Percentiles rank a stretch among this genome's conserved stretches.
Conservation (phyloP, 1,139 yeast genomes). For the Arxiozyma slooffiae region DNA sequence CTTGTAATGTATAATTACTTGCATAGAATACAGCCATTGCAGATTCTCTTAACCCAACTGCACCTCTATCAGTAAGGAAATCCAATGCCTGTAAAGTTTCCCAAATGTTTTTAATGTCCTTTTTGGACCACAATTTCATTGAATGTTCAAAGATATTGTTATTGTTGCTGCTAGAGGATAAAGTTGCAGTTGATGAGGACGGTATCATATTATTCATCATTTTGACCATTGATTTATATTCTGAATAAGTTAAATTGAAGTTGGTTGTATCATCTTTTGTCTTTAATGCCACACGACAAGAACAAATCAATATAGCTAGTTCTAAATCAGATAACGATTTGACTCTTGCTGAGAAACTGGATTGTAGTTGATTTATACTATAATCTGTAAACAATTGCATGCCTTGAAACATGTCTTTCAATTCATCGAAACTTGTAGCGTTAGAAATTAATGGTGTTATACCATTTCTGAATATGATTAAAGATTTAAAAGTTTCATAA, state of each 20-base stretch:
- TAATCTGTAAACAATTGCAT: constrained; percentile 18
- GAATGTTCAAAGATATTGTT: constrained; percentile 32
- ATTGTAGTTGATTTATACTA: constrained; percentile 21
- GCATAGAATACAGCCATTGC: constrained; percentile 30
- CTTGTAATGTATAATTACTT: constrained; percentile 27
- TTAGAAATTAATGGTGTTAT: constrained; percentile 37
- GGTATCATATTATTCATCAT: constrained; percentile 39
- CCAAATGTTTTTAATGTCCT: constrained; percentile 47
- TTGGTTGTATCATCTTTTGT: constrained; percentile 48
- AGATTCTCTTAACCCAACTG: constrained; percentile 25
- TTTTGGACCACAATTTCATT: constrained; percentile 41
- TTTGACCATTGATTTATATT: constrained; percentile 53
- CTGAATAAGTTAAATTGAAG: constrained; percentile 69
- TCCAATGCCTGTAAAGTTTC: constrained; percentile 30
- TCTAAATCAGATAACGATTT: constrained; percentile 59
- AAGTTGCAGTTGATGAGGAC: constrained; percentile 28
- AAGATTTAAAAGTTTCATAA: constrained; percentile 52
- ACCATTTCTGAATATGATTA: constrained; percentile 46
- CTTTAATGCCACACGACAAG: constrained; percentile 60
- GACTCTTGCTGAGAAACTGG: constrained; percentile 21
- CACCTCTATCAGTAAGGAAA: constrained; percentile 25
- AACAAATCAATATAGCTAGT: constrained; percentile 55
- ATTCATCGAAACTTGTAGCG: constrained; percentile 11
- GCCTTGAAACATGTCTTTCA: constrained; percentile 13
- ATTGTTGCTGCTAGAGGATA: constrained; percentile 29